Evolutionary conservation across 2,329 filamentous ascomycete species (phyloP).

Genomic region (Xylaria sp.): DNA sequence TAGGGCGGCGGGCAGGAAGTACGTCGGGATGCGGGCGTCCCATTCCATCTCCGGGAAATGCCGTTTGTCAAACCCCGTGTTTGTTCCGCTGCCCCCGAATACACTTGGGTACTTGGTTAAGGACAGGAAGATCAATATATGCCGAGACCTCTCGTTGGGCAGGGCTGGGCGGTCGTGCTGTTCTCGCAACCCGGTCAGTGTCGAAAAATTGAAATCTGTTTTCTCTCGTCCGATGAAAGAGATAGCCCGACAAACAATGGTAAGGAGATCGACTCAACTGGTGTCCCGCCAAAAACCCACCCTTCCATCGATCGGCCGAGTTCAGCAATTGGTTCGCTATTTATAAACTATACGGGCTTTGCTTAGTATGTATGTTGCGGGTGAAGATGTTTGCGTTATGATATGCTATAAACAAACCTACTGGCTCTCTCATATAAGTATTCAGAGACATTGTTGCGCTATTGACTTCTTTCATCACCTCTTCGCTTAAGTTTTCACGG

Average conservation of each 20-base stretch:
- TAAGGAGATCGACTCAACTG: conserved; percentile 10
- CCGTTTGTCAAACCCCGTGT: background rate
- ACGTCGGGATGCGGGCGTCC: background rate
- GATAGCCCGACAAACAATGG: background rate
- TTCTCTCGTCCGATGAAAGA: background rate
- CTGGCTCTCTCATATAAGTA: background rate
- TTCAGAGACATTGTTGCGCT: background rate
- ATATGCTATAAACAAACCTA: background rate
- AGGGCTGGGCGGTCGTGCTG: background rate
- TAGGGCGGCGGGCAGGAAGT: background rate
- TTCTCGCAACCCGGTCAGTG: background rate
- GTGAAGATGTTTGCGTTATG: background rate
- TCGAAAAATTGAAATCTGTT: background rate
- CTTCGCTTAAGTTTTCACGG: background rate
- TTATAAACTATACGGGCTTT: background rate
- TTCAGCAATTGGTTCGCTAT: conserved; percentile 14
- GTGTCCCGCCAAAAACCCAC: conserved; percentile 9
- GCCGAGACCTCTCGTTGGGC: background rate
- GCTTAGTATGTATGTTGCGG: background rate
- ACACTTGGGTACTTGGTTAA: background rate
- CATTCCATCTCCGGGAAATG: background rate
- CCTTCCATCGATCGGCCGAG: conserved; percentile 16
- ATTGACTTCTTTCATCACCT: background rate
- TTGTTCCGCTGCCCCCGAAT: background rate
- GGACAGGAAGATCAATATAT: background rate